A percentile compares a stretch with the other conserved stretches of the same genome.
Evolutionary conservation across 2,329 filamentous ascomycete genomes (phyloP).

Genomic region (Ceratocystiopsis sp.): DNA sequence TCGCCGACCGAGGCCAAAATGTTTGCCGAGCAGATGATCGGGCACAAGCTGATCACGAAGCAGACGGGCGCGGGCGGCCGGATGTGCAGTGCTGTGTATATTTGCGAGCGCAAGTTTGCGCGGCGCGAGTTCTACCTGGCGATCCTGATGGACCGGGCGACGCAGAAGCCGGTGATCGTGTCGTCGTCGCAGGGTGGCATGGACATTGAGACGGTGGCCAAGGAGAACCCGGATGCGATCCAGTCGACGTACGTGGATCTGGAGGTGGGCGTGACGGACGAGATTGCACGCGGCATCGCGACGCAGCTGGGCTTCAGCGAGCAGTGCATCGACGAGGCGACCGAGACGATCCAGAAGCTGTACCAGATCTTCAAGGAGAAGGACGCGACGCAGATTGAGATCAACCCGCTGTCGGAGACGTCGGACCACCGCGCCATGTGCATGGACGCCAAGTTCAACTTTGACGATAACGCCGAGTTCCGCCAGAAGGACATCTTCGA

Average conservation of each 20-base stretch:
- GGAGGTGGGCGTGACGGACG: constrained; percentile 85
- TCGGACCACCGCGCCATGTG: constrained; percentile 95
- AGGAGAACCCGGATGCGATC: constrained; percentile 94
- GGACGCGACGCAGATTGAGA: constrained; percentile 98
- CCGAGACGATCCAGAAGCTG: constrained; percentile 93
- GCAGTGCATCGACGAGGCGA: constrained; percentile 91
- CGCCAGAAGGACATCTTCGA: constrained; percentile 91
- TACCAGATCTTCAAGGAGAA: constrained; percentile 98
- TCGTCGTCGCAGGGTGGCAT: constrained; percentile 97
- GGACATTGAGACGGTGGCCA: constrained; percentile 97
- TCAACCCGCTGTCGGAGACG: constrained; percentile 97
- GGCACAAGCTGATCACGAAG: constrained; percentile 98
- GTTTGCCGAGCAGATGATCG: constrained; percentile 99
- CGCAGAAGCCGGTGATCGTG: constrained; percentile 86
- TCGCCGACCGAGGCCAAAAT: constrained; percentile 92
- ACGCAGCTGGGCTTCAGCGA: constrained; percentile 91
- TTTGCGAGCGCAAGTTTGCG: constrained; percentile 98
- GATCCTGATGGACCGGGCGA: constrained; percentile 90
- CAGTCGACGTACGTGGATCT: constrained; percentile 88
- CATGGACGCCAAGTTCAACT: constrained; percentile 98
- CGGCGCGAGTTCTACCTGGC: constrained; percentile 98
- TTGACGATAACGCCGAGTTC: constrained; percentile 98
- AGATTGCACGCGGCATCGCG: constrained; percentile 80
- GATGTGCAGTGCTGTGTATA: constrained; percentile 94
- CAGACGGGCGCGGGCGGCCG: constrained; percentile 89